Conservation (phyloP, 805 yeast genomes). For the Saccharomycopsis oosterbeekiorum region DNA sequence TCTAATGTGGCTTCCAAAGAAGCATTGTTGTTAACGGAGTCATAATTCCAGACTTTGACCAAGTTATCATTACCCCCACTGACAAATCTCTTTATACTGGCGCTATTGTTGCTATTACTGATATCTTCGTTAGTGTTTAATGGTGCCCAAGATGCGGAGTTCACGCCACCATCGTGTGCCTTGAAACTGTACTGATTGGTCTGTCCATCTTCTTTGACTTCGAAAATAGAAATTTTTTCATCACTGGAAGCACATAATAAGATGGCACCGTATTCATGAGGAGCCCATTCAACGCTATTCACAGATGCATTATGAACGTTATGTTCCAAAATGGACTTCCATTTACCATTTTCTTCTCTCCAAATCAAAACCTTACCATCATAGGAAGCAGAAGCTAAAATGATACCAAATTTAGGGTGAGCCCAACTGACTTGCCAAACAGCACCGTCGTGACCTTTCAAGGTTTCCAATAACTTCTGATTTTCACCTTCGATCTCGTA, state of each 20-base stretch:
- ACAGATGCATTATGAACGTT: slow-evolving; percentile 88
- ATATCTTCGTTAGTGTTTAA: slow-evolving; percentile 27
- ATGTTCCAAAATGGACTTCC: slow-evolving; percentile 84
- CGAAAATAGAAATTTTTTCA: slow-evolving; percentile 84
- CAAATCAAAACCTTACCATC: slow-evolving; percentile 92
- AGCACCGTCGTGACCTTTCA: slow-evolving; percentile 93
- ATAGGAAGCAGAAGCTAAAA: slow-evolving; percentile 88
- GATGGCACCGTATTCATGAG: slow-evolving; percentile 91
- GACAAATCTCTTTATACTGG: slow-evolving; percentile 58
- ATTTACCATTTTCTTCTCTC: slow-evolving; percentile 85
- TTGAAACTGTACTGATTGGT: slow-evolving; percentile 42
- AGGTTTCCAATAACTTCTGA: slow-evolving; percentile 73
- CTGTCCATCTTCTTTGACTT: slow-evolving; percentile 83
- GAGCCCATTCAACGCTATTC: slow-evolving; percentile 93
- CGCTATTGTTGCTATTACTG: slow-evolving; percentile 21
- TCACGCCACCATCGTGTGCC: slow-evolving; percentile 92
- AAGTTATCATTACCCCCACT: slow-evolving; percentile 94
- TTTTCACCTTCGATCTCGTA: slow-evolving; percentile 84
- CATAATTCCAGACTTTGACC: slow-evolving; percentile 82
- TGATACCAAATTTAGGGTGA: slow-evolving; percentile 94
- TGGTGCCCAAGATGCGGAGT: slow-evolving; percentile 94
- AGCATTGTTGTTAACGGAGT: slow-evolving; percentile 45
- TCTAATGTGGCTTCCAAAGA: slow-evolving; percentile 65
- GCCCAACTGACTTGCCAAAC: slow-evolving; percentile 99
- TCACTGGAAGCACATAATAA: slow-evolving; percentile 87